A percentile compares a stretch with the other conserved stretches of the same genome.
phyloP scores from a whole-genome alignment of 441 rosid genomes.

The Syzygium syzygioides region DNA sequence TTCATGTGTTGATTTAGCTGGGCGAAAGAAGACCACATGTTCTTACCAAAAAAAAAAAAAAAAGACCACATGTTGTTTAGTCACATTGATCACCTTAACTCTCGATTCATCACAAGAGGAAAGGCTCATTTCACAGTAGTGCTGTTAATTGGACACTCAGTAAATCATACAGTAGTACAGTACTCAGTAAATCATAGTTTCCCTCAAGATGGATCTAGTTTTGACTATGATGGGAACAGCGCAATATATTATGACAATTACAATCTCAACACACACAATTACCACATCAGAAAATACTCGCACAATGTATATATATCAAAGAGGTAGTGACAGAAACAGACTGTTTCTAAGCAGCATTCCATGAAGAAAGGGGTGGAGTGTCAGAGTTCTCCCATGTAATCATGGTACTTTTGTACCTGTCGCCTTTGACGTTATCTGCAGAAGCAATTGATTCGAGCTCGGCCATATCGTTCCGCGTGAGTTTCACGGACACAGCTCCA shows the following conservation, averaged over 20 bases:
- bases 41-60: too few relatives aligned
- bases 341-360: background rate
- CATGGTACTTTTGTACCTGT: background rate
- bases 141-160: background rate
- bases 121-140: background rate
- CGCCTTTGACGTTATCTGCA: background rate
- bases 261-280: background rate
- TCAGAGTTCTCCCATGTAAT: background rate
- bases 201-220: background rate
- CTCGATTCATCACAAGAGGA: background rate
- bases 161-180: background rate
- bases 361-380: background rate
- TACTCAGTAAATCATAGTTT: background rate
- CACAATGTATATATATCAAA: background rate
- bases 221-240: background rate
- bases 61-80: background rate
- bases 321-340: background rate
- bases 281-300: background rate
- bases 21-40: background rate
- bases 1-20: background rate
- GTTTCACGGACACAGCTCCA: background rate
- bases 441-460: conserved; percentile 8
- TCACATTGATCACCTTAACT: background rate
- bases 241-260: background rate
- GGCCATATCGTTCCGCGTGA: background rate